These are phyloP conservation scores for Agrocybe praecox DNA, from an alignment of 768 basidiomycete species.

Conservation along the genomic window DNA sequence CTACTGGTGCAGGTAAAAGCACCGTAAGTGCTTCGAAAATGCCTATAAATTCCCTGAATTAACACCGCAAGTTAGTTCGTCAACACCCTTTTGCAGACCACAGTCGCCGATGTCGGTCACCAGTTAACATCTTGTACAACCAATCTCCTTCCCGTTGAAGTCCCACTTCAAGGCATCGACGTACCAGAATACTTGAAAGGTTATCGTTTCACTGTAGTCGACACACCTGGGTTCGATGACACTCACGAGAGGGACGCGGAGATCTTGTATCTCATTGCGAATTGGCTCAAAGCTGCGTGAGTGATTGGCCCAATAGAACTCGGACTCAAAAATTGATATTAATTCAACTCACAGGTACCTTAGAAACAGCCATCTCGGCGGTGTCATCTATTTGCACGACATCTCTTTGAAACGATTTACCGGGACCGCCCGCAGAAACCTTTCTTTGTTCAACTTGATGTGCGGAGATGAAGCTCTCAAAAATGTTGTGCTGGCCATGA, in stretches of 20 bases:
- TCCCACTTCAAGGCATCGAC: too few relatives aligned
- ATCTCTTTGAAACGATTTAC: background rate
- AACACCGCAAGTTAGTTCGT: constrained; percentile 7
- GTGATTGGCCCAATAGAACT: background rate
- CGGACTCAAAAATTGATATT: too few relatives aligned
- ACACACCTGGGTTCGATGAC: constrained; percentile 27
- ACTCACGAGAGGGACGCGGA: constrained; percentile 13
- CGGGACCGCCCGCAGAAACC: background rate
- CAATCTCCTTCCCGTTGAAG: background rate
- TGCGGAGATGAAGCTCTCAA: background rate
- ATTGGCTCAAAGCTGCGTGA: constrained; percentile 16
- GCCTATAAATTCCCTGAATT: background rate
- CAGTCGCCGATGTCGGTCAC: background rate
- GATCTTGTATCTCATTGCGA: constrained; percentile 15
- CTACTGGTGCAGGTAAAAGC: constrained; percentile 14
- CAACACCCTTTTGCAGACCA: background rate
- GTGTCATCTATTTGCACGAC: background rate
- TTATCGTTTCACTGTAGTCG: constrained; percentile 12
- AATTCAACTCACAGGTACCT: background rate
- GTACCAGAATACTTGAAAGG: too few relatives aligned
- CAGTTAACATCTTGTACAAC: constrained; percentile 2
- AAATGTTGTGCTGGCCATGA: background rate
- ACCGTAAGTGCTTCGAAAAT: background rate
- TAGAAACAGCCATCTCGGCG: background rate
- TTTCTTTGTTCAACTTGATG: background rate